Conservation (phyloP, 768 basidiomycete genomes). For the Leccinum subgranulosum region DNA sequence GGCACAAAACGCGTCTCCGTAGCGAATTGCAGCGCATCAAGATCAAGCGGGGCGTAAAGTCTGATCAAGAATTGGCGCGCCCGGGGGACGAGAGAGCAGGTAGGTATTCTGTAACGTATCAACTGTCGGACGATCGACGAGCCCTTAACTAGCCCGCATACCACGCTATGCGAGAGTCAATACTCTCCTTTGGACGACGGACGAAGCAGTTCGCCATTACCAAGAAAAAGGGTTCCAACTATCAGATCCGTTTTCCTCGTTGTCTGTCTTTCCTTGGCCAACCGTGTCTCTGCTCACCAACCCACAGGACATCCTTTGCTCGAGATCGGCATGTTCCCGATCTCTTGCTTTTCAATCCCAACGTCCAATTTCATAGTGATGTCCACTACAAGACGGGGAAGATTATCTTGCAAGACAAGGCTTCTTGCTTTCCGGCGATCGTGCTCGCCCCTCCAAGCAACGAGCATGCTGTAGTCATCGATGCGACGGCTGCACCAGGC, state of each 20-base stretch:
- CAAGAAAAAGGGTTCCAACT: constrained; percentile 52
- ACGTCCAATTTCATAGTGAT: constrained; percentile 64
- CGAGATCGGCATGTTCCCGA: constrained; percentile 80
- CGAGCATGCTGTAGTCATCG: constrained; percentile 61
- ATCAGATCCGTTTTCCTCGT: constrained; percentile 50
- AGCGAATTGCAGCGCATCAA: constrained; percentile 86
- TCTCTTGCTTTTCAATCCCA: constrained; percentile 74
- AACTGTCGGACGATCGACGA: neutral
- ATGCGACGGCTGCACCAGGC: constrained; percentile 95
- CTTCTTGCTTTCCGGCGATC: constrained; percentile 92
- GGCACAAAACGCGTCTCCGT: constrained; percentile 86
- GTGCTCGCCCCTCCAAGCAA: constrained; percentile 73
- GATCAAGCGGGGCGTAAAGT: constrained; percentile 66
- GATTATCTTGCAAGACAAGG: constrained; percentile 95
- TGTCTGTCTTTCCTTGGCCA: constrained; percentile 32
- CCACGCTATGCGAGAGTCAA: constrained; percentile 89
- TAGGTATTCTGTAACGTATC: constrained; percentile 28
- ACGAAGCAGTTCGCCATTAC: constrained; percentile 61
- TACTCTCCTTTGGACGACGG: constrained; percentile 60
- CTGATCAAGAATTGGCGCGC: constrained; percentile 62
- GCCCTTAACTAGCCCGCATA: constrained; percentile 49
- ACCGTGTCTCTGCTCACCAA: constrained; percentile 1
- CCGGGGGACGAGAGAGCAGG: constrained; percentile 62
- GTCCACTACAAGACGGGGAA: constrained; percentile 72
- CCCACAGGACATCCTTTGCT: constrained; percentile 56